Conservation (phyloP, 129 eudicot species). For the Centaurea solstitialis region DNA sequence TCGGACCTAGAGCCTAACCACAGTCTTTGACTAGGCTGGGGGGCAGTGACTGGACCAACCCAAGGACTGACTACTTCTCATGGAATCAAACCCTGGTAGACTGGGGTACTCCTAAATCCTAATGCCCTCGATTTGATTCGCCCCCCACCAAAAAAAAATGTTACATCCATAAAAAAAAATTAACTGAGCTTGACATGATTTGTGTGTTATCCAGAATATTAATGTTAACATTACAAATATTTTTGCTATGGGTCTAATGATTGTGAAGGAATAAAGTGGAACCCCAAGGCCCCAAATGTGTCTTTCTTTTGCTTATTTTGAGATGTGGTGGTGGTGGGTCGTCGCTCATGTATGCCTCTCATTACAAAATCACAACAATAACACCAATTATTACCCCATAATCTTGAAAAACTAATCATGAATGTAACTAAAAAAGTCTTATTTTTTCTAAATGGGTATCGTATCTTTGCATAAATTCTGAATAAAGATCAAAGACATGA, state of each 20-base stretch:
- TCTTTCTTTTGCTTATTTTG: slow-evolving; percentile 33
- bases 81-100: too few species aligned
- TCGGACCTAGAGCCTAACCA: too few species aligned
- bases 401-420: slow-evolving; percentile 29
- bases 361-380: slow-evolving; percentile 28
- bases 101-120: too few species aligned
- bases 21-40: too few species aligned
- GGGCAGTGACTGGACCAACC: too few species aligned
- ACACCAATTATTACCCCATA: slow-evolving; percentile 17
- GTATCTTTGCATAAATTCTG: background rate
- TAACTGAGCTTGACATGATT: too few species aligned
- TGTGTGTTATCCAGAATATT: too few species aligned
- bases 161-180: too few species aligned
- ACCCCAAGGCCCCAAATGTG: slow-evolving; percentile 10
- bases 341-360: slow-evolving; percentile 27
- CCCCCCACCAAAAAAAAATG: too few species aligned
- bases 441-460: slow-evolving; percentile 11
- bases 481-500: background rate
- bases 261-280: slow-evolving; percentile 29
- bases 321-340: slow-evolving; percentile 26
- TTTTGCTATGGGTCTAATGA: slow-evolving; percentile 14
- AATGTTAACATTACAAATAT: background rate
- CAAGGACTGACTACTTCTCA: too few species aligned
- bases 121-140: too few species aligned
- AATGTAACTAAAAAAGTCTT: slow-evolving; percentile 13